phyloP scores from a whole-genome alignment of 371 early-diverging fungal genomes.

The Cokeromyces recurvatus region DNA sequence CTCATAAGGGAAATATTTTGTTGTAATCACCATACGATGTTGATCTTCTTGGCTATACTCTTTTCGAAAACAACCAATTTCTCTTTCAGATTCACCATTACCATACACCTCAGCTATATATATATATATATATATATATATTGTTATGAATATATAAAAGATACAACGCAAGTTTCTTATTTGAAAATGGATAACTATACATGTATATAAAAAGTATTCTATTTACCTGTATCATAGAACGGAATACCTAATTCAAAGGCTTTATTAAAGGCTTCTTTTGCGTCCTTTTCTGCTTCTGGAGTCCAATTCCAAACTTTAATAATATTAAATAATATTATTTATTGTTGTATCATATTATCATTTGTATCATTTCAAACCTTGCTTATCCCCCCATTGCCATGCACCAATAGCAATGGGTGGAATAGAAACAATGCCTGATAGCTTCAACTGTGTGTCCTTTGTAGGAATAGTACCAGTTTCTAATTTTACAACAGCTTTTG shows the following conservation, averaged over 20 bases:
- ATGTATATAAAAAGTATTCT: not conserved
- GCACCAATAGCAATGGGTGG: slow-evolving; percentile 54
- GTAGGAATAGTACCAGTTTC: slow-evolving; percentile 34
- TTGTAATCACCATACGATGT: slow-evolving; percentile 39
- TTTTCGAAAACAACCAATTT: slow-evolving; percentile 33
- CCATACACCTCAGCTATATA: slow-evolving; percentile 54
- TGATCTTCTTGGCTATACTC: slow-evolving; percentile 18
- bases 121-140: not conserved
- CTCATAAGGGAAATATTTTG: slow-evolving; percentile 46
- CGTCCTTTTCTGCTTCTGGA: slow-evolving; percentile 31
- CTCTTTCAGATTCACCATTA: slow-evolving; percentile 50
- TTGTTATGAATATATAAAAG: too few relatives aligned
- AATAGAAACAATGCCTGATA: slow-evolving; percentile 35
- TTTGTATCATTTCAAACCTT: slow-evolving; percentile 14
- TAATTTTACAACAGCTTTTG: slow-evolving; percentile 14
- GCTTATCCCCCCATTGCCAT: slow-evolving; percentile 53
- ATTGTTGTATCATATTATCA: not conserved
- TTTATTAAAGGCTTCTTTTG: slow-evolving; percentile 34
- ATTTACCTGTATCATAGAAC: slow-evolving; percentile 37
- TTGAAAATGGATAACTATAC: too few relatives aligned
- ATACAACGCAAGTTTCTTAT: too few relatives aligned
- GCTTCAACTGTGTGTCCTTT: slow-evolving; percentile 35
- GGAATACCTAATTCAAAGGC: slow-evolving; percentile 27
- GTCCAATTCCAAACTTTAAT: slow-evolving; percentile 36
- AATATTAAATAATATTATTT: not conserved